A percentile compares a stretch with the other conserved stretches of the same genome.
phyloP scores from a whole-genome alignment of 192 early-diverging fungal genomes.

The Haplosporangium gracile region DNA sequence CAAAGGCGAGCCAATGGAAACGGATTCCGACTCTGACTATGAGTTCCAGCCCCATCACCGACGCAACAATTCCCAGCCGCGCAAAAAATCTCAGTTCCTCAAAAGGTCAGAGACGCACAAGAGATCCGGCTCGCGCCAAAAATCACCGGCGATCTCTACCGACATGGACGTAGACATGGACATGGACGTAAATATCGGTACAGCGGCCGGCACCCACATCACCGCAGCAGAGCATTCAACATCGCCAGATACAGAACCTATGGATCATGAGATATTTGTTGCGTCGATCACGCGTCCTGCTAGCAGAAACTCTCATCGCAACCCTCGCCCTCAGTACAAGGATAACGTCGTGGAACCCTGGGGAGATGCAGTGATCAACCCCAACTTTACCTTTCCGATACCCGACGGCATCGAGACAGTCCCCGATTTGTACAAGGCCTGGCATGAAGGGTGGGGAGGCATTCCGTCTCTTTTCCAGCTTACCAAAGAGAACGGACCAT shows the following conservation, averaged over 20 bases:
- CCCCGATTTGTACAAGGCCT: neutral
- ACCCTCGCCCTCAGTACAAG: neutral
- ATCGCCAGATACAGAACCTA: neutral
- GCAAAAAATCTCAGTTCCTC: too few relatives aligned
- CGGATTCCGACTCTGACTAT: too few relatives aligned
- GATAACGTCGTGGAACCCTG: neutral
- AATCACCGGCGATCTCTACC: too few relatives aligned
- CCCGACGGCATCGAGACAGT: neutral
- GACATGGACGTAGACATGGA: too few relatives aligned
- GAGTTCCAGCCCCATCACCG: too few relatives aligned
- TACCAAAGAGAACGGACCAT: neutral
- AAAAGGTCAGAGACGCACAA: too few relatives aligned
- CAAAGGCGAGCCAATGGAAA: too few relatives aligned
- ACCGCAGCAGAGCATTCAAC: too few relatives aligned
- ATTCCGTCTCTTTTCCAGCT: neutral
- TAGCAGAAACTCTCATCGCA: neutral
- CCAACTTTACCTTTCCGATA: neutral
- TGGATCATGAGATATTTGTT: neutral
- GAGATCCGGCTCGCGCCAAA: too few relatives aligned
- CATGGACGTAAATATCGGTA: too few relatives aligned
- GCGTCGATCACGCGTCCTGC: neutral
- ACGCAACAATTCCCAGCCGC: too few relatives aligned
- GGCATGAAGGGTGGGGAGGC: neutral
- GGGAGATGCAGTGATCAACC: neutral
- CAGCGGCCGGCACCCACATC: too few relatives aligned